Evolutionary conservation across 2,329 filamentous ascomycete species (phyloP), one percentile per base, ranked within the genome.

Genomic region (Periglandula ipomoeae): DNA sequence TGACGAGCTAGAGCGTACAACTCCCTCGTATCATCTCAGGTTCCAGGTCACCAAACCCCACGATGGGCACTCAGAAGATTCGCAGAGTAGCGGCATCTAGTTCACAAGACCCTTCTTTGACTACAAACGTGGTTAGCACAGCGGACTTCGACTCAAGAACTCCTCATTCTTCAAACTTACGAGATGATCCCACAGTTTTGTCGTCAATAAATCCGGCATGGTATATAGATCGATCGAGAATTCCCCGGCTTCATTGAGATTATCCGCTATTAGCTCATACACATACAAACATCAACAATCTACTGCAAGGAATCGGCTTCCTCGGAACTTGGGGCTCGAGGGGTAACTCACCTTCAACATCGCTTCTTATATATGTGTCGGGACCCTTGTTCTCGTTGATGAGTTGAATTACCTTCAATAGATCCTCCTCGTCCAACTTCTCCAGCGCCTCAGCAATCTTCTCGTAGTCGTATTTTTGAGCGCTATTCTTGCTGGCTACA

Each of bases 201-300:
- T 94, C 64, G 93, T 85, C 34, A 97, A 76, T 24, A 73, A 70
- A 56, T 97, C 93, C 1, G 93, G 90, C 55, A 98, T 81, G n/a
- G 93, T 97, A 71, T 95, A 97, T 50, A 98, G 78, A 63, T 98
- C 93, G 58, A 98, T 91, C 52, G 95, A 93, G 72, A 98, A 98
- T 70, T 98, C 93, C 61, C 93, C 93, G 62, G 90, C 89, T 77
- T 67, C 58, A 61, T 53, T 54, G 49, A 67, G 62, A 59, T 67
- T 56, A 60, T 62, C 47, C 53, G 59, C 57, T 64, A 60, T 67
- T 61, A 66, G 65, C 61, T 53, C 53, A 49, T 51, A 38, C 37
- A 46, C 49, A 56, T 42, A 57, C 57, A 59, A 52, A 53, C 50
- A 63, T 63, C 61, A 65, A 65, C 56, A 58, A 37, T 50, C 41